phyloP scores from a whole-genome alignment of 371 early-diverging fungal species.

The Mortierella sp. region DNA sequence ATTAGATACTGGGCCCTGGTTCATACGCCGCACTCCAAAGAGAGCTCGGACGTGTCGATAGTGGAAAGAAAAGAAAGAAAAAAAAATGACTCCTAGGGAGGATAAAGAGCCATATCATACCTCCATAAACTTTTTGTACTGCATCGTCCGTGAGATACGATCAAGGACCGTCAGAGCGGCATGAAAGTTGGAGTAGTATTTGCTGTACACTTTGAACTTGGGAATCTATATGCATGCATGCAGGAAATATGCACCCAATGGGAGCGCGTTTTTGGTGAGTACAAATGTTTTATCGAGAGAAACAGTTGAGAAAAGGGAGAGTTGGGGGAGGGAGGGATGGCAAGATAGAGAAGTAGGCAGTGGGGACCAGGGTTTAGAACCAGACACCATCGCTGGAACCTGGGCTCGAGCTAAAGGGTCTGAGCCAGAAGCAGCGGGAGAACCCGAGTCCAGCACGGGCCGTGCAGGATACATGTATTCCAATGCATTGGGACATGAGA shows the following conservation, averaged over 20 bases:
- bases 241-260: neutral
- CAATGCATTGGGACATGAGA: neutral
- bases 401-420: no score
- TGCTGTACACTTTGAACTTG: conserved; percentile 48
- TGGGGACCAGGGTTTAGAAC: no score
- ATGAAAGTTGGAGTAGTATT: conserved; percentile 46
- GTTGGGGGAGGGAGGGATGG: no score
- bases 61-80: neutral
- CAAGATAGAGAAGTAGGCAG: no score
- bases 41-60: neutral
- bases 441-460: no score
- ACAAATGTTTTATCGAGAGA: neutral
- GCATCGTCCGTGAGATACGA: conserved; percentile 34
- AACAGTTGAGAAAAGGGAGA: no score
- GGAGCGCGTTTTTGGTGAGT: neutral
- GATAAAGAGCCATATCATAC: no score
- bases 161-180: conserved; percentile 40
- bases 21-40: no score
- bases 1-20: no score
- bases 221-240: conserved; percentile 24
- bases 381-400: no score
- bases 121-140: conserved; percentile 43
- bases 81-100: neutral
- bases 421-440: no score
- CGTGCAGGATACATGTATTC: no score